Base-by-base conservation (phyloP, 257 asterid genomes). In the Sherardia arvensis region DNA sequence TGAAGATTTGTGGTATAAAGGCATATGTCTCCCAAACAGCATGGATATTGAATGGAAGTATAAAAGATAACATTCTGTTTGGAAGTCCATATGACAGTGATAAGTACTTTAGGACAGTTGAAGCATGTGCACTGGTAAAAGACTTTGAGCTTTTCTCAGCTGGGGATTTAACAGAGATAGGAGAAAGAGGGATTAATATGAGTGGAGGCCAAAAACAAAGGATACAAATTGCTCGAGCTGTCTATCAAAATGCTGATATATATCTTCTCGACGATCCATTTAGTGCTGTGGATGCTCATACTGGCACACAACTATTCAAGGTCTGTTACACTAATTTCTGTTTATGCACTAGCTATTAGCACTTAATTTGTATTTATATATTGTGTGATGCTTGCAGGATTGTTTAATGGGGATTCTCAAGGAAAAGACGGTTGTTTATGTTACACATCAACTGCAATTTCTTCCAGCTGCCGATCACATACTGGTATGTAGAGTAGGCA, bases 121-220 rank as follows among this genome's bases (percentile, higher is more conserved):
- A 88, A 73, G 91, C 95, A 49, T 88, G 98, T 71, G 94, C 96
- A 2, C 74, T 91, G 66, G 51, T 26, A 56, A 91, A 91, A 74
- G 98, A 91, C 69, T 82, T 88, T 26, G 98, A 91, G 77, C 83
- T 91, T 6, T 91, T 88, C 57, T 84, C 81, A 51, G 94, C 91
- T 34, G 95, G 95, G 4, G 98, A 91, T 69, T 72, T 84, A 36
- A 91, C 98, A 10, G 94, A 91, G 70, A 91, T 91, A 62, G 96
- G 98, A 38, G 96, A 91, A 78, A 72, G 96, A 75, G 96, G 98
- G 59, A 91, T 91, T 66, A 91, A 91, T 69, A 91, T 91, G 96
- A 91, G 97, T 30, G 97, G 97, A 4, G 97, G 97, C 26, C 97
- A 90, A 74, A 90, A 90, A 78, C 97, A 90, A 68, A 75, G 98